Base-by-base conservation (phyloP, 768 basidiomycete species). In the Boletellus emodensis region DNA sequence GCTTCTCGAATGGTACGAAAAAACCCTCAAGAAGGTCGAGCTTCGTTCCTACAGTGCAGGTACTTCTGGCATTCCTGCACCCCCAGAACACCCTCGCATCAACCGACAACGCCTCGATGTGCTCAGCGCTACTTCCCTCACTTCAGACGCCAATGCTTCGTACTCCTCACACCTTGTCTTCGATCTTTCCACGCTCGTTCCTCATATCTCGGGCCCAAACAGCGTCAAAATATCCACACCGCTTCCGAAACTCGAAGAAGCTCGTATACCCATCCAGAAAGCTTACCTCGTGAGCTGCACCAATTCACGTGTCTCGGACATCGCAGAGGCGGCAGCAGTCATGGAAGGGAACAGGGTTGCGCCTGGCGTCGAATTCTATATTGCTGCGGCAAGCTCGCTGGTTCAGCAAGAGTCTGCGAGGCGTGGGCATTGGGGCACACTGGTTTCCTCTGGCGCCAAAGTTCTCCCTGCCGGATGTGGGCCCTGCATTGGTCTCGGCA, bases 281-380 rank as follows among this genome's bases (percentile, higher is more conserved):
- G 96, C 96, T 1, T 99, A 99, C 71, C 89, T 99, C 49, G 91
- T 99, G 51, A 93, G 90, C 58, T 99, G 96, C 69, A 98, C 96
- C 50, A 99, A 99, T 71, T 93, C 95, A 1, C 87, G 96, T 36
- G 89, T 87, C 3, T 96, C 94, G 0, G 96, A 99, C 58, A 85
- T 99, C 50, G 83, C 90, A 6, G 87, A 90, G 0, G 95, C 96
- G 0, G 96, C 96, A 0, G 80, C 80, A n/a, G 94, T 97, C 26
- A 76, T 99, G 63, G 78, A 81, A 49, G 90, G 89, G 13, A 80
- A 82, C 59, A 85, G 75, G 50, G 82, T 99, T 46, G 89, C 93
- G 0, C 79, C 83, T 1, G 90, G 89, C 14, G 94, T 99, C 37
- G 90, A 98, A 56, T 97, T 99, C 66, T 99, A 97, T 73, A 85